These are phyloP conservation scores for Huntiella savannae DNA, from an alignment of 2,329 filamentous ascomycete species.

Conservation along the genomic window DNA sequence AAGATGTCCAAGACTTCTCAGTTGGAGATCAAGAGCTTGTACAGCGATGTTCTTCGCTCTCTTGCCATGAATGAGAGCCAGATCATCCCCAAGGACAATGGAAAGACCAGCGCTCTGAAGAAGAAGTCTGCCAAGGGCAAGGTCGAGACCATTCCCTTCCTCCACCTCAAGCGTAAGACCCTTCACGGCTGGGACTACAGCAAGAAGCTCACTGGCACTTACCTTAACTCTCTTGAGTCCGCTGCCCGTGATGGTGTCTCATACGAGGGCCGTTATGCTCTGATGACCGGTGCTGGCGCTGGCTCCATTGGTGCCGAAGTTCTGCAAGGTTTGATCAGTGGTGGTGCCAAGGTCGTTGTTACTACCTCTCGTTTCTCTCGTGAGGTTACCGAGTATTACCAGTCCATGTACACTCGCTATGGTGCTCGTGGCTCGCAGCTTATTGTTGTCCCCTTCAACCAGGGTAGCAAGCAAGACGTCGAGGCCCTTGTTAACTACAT, in stretches of 20 bases:
- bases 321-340: slow-evolving; percentile 83
- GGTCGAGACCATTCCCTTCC: slow-evolving; percentile 91
- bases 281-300: slow-evolving; percentile 96
- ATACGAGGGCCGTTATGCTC: slow-evolving; percentile 83
- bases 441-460: slow-evolving; percentile 96
- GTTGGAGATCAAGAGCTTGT: slow-evolving; percentile 87
- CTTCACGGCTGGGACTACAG: slow-evolving; percentile 97
- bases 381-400: slow-evolving; percentile 97
- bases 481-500: slow-evolving; percentile 90
- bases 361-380: slow-evolving; percentile 94
- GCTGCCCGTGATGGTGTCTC: slow-evolving; percentile 75
- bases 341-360: slow-evolving; percentile 89
- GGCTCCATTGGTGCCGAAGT: slow-evolving; percentile 97
- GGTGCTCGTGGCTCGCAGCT: slow-evolving; percentile 89
- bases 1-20: slow-evolving; percentile 93
- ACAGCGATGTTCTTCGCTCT: slow-evolving; percentile 83
- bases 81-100: slow-evolving; percentile 76
- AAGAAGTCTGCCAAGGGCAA: slow-evolving; percentile 61
- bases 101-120: slow-evolving; percentile 39
- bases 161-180: slow-evolving; percentile 87
- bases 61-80: slow-evolving; percentile 96
- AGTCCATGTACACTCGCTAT: slow-evolving; percentile 91
- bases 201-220: slow-evolving; percentile 89
- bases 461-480: slow-evolving; percentile 94
- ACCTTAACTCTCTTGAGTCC: slow-evolving; percentile 79